Evolutionary conservation across 331 rosid genomes (phyloP).

Genomic region (Cucumis variabilis): DNA sequence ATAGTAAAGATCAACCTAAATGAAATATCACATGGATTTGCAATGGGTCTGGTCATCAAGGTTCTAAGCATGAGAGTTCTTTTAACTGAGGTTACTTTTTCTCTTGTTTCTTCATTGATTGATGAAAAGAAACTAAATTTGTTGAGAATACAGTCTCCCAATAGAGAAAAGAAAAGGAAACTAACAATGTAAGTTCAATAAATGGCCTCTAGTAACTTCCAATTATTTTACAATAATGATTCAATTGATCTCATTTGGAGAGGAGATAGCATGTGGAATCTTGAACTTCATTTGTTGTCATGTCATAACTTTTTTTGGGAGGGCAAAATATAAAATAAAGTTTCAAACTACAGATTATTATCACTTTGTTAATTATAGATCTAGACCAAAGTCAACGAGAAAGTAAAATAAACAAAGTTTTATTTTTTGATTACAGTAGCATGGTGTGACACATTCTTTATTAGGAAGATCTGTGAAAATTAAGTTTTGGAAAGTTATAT

Average conservation of each 20-base stretch:
- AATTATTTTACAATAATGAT: neutral
- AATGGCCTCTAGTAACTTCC: neutral
- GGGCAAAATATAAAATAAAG: neutral
- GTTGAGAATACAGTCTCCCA: neutral
- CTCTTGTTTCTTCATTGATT: slow-evolving; percentile 6
- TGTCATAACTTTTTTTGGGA: neutral
- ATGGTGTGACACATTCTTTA: neutral
- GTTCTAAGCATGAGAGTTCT: slow-evolving; percentile 85
- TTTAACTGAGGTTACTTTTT: slow-evolving; percentile 73
- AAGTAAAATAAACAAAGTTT: neutral
- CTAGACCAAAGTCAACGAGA: neutral
- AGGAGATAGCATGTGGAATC: neutral
- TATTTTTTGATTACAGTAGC: neutral
- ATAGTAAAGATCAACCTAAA: slow-evolving; percentile 88
- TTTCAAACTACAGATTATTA: neutral
- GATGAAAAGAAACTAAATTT: neutral
- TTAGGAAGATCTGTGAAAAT: neutral
- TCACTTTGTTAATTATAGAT: neutral
- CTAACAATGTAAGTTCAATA: neutral
- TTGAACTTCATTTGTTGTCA: neutral
- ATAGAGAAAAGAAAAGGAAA: neutral
- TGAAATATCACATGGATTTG: slow-evolving; percentile 92
- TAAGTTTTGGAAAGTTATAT: neutral
- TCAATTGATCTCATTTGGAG: neutral
- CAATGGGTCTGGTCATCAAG: slow-evolving; percentile 76